Evolutionary conservation across 371 early-diverging fungal genomes (phyloP).

Genomic region (Mucor sp.): DNA sequence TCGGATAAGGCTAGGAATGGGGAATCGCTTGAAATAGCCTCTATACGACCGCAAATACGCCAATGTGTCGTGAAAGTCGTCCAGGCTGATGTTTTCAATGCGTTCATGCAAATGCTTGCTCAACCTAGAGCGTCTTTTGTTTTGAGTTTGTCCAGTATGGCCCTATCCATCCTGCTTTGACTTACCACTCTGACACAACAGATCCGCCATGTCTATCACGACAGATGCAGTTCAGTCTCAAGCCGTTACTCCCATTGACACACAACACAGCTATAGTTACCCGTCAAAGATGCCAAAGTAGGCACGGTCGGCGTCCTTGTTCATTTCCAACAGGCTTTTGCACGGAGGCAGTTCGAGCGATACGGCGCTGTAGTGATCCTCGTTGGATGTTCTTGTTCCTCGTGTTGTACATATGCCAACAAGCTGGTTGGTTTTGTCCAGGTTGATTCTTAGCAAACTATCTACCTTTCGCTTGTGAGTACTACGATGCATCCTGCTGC

Average conservation of each 20-base stretch:
- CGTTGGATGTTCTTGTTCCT: conserved; percentile 51
- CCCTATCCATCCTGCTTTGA: neutral
- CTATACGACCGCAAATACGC: conserved; percentile 33
- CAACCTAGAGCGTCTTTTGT: conserved; percentile 29
- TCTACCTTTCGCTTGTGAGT: neutral
- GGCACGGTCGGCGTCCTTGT: conserved; percentile 38
- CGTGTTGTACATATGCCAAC: conserved; percentile 42
- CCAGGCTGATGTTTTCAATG: conserved; percentile 41
- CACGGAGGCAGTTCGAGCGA: conserved; percentile 36
- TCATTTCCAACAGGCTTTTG: conserved; percentile 18
- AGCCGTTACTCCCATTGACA: conserved; percentile 10
- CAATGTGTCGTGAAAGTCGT: conserved; percentile 40
- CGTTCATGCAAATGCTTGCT: conserved; percentile 42
- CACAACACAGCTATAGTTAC: conserved; percentile 21
- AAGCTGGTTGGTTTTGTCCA: conserved; percentile 33
- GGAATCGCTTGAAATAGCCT: conserved; percentile 50
- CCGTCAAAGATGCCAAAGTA: conserved; percentile 63
- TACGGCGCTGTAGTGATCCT: conserved; percentile 44
- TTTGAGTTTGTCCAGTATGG: neutral
- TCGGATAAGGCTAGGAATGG: conserved; percentile 30
- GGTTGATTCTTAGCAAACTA: conserved; percentile 28
- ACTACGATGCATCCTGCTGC: neutral
- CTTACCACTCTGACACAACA: conserved; percentile 48
- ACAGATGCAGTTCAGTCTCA: neutral
- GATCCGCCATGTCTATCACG: conserved; percentile 48